Evolutionary conservation across 768 basidiomycete genomes (phyloP).

Genomic region (Mycena galericulata): DNA sequence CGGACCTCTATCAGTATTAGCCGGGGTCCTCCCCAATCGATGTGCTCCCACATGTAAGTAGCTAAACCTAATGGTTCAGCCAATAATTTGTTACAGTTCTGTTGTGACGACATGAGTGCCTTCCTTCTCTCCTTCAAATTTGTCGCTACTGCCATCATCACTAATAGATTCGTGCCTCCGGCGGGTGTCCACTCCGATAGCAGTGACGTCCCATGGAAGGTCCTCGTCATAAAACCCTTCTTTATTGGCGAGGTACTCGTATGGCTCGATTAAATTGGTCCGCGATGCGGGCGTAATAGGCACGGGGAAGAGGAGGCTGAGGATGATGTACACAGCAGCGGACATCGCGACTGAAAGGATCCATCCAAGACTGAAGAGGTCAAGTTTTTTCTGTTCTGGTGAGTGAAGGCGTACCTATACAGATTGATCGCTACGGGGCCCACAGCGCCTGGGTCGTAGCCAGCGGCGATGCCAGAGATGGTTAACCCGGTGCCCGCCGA

Average conservation of each 20-base stretch:
- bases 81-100: no score
- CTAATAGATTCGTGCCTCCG: slow-evolving; percentile 18
- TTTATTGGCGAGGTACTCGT: slow-evolving; percentile 28
- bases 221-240: slow-evolving; percentile 34
- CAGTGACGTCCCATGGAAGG: slow-evolving; percentile 33
- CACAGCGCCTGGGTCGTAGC: slow-evolving; percentile 26
- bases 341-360: slow-evolving; percentile 29
- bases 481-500: slow-evolving; percentile 29
- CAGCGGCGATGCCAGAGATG: slow-evolving; percentile 30
- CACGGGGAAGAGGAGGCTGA: slow-evolving; percentile 33
- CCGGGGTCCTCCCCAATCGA: no score
- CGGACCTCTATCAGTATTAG: no score
- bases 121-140: slow-evolving; percentile 18
- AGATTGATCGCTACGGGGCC: slow-evolving; percentile 25
- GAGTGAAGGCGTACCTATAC: slow-evolving; percentile 13
- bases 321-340: slow-evolving; percentile 19
- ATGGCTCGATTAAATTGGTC: slow-evolving; percentile 1
- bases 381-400: not conserved
- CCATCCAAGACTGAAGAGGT: slow-evolving; percentile 24
- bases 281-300: slow-evolving; percentile 25
- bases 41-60: no score
- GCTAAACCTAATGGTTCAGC: no score
- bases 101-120: not conserved
- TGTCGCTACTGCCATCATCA: slow-evolving; percentile 16
- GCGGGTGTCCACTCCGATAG: not conserved